These are phyloP conservation scores for Aspergillus bombycis DNA, from an alignment of 2,329 filamentous ascomycete genomes.

Conservation along the genomic window DNA sequence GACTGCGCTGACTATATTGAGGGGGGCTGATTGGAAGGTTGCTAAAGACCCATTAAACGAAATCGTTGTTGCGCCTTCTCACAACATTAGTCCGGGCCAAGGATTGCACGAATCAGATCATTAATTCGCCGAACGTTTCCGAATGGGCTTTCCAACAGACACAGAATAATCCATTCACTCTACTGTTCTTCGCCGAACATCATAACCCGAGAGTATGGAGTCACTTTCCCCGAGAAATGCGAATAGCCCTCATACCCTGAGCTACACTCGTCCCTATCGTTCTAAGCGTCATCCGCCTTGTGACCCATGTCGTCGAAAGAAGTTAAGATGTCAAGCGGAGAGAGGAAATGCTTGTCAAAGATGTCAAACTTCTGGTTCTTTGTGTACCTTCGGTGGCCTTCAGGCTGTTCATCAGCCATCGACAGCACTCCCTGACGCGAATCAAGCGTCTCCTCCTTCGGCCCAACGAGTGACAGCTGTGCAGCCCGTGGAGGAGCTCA, in stretches of 20 bases:
- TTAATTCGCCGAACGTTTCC: conserved; percentile 1
- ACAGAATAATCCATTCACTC: neutral
- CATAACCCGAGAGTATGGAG: neutral
- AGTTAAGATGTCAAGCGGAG: conserved; percentile 21
- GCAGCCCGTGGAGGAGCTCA: neutral
- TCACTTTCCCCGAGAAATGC: neutral
- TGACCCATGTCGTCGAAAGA: conserved; percentile 27
- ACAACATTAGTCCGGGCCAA: neutral
- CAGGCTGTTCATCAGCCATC: neutral
- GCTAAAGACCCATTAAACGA: neutral
- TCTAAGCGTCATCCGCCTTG: conserved; percentile 29
- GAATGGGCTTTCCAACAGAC: neutral
- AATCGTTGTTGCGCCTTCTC: neutral
- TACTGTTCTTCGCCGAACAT: neutral
- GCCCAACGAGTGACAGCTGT: neutral
- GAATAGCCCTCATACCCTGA: neutral
- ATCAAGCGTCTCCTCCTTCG: neutral
- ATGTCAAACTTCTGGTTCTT: conserved; percentile 7
- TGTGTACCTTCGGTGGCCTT: neutral
- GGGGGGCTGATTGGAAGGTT: neutral
- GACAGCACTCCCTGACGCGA: neutral
- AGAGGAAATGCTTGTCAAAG: conserved; percentile 15
- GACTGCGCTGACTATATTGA: neutral
- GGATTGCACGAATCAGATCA: neutral
- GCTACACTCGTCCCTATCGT: conserved; percentile 23